Evolutionary conservation across 352 stramenopile genomes (phyloP), one percentile per base, ranked within the genome.

Genomic region (Phytopythium helicoides): DNA sequence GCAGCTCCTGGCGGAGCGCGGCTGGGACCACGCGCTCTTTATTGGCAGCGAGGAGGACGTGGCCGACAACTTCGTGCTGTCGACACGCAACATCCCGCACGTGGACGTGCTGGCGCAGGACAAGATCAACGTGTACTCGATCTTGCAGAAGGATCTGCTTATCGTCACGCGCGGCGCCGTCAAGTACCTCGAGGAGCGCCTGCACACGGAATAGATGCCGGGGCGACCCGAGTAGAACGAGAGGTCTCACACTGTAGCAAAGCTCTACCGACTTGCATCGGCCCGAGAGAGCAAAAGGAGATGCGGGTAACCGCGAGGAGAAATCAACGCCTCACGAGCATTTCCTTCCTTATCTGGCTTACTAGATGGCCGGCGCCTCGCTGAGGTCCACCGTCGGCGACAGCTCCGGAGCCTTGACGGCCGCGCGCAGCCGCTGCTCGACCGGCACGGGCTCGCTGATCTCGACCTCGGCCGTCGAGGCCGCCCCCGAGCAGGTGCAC

Each of bases 121-220:
- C 68, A 92, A 93, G 77, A 84, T 95, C 68, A 95, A 93, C 64
- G 82, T 93, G 36, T 95, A 95, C 76, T 91, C 85, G 64, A 93
- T 95, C 68, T 54, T 95, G 64, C 79, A 95, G 60, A 92, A 92
- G 72, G 85, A 95, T 58, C 54, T 95, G 60, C 66, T 95, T 38
- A 77, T 95, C 55, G 77, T 93, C 63, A 92, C 85, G 26, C 82
- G 82, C 51, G 84, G 92, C 54, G 79, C 85, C 25, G 80, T 89
- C 66, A 93, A 92, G 79, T 94, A 94, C 67, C 72, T 94, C 37
- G 85, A 94, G 64, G 73, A 92, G 42, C 80, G 85, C 63, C 73
- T 94, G 59, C 81, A 92, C 72, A 71, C 85, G 26, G 85, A 94
- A 65, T 92, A 89, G 48, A 65, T 19, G 31, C 42, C 19, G 28